Base-by-base conservation (phyloP, 176 grass and related monocot genomes). In the Miscanthus lutarioriparius region DNA sequence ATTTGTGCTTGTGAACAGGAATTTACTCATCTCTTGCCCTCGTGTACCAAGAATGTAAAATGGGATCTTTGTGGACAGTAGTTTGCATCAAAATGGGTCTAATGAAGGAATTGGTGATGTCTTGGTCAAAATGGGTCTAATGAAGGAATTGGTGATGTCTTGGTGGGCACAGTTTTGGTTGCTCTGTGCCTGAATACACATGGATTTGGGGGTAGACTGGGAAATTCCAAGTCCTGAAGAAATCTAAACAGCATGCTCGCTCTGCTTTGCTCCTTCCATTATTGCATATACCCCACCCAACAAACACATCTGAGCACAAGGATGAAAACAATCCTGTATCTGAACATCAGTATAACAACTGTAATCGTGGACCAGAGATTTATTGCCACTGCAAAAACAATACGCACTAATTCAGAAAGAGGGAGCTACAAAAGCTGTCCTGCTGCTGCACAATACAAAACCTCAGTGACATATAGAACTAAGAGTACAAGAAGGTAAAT, bases 381-480 rank as follows among this genome's bases (percentile, higher is more conserved):
- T 86, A 83, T 86, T 74, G 16, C 1, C 66, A 83, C 37, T 36
- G 44, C 77, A 74, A 87, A 86, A 80, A 68, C 61, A 80, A 12
- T 1, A 63, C 7, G 38, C 14, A 30, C 65, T 82, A 78, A 72
- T 65, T 78, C 66, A 56, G 35, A 72, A 58, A 48, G 20, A 61
- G 78, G 23, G 30, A 35, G 28, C 72, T 83, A 78, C 17, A 75
- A 2, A 54, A 65, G 54, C 88, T 73, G 83, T 82, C 40, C 15
- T 59, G 27, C 54, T 83, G 40, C 88, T 83, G 84, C 84, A 48
- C 84, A 90, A 88, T 56, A 74, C 76, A 83, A 79, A 83, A 74
- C 59, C 73, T 72, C 12, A 73, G 66, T 35, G 17, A 13, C 27
- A 17, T 74, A 78, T 32, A 65, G 63, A 65, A 32, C 63, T 65